Conservation (phyloP, 345 rosid genomes). For the Combretum micranthum region DNA sequence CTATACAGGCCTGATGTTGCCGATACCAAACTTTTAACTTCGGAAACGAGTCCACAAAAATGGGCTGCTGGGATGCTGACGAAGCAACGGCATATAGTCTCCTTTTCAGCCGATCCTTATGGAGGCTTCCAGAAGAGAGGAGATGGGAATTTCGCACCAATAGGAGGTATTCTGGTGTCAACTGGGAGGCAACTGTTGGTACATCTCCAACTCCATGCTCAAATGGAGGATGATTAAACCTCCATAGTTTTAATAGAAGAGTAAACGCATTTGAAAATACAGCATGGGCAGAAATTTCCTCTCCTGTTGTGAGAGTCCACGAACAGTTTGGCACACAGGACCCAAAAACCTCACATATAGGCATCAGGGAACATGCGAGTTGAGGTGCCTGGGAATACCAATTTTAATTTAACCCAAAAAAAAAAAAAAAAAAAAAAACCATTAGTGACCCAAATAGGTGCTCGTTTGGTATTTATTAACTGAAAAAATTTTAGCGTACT, state of each 20-base stretch:
- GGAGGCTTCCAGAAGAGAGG: slow-evolving; percentile 48
- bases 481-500: not conserved
- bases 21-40: slow-evolving; percentile 83
- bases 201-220: slow-evolving; percentile 89
- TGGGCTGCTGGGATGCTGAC: slow-evolving; percentile 48
- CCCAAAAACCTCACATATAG: slow-evolving; percentile 92
- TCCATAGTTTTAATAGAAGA: slow-evolving; percentile 90
- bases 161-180: slow-evolving; percentile 89
- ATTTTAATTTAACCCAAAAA: not conserved
- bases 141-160: slow-evolving; percentile 76
- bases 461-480: not conserved
- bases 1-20: slow-evolving; percentile 86
- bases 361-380: slow-evolving; percentile 92
- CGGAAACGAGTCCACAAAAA: slow-evolving; percentile 88
- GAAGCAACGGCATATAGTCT: slow-evolving; percentile 58
- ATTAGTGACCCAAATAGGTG: too few species aligned
- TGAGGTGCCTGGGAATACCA: slow-evolving; percentile 57
- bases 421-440: too few species aligned
- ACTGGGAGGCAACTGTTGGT: slow-evolving; percentile 73
- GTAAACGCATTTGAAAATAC: slow-evolving; percentile 91
- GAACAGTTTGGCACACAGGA: slow-evolving; percentile 65
- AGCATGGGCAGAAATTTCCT: slow-evolving; percentile 68
- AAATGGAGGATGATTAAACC: slow-evolving; percentile 87
- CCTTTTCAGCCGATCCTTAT: slow-evolving; percentile 47
- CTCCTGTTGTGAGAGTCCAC: slow-evolving; percentile 74